These are phyloP conservation scores for Termitomyces sp. DNA, from an alignment of 768 basidiomycete species.

Conservation along the genomic window DNA sequence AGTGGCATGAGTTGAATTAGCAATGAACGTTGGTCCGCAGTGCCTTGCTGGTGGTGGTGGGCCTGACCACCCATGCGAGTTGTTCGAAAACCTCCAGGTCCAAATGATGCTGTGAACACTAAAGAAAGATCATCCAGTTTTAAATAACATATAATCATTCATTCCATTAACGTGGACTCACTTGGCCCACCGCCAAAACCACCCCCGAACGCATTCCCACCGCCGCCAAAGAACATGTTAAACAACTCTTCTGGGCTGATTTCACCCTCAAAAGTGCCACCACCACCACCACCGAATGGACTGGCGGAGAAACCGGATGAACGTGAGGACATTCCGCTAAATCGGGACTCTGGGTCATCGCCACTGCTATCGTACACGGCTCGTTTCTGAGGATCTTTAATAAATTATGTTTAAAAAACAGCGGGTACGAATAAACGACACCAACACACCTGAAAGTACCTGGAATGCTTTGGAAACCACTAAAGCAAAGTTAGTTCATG, in stretches of 20 bases:
- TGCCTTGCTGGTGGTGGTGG: constrained; percentile 25
- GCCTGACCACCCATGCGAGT: constrained; percentile 51
- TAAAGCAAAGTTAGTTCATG: constrained; percentile 26
- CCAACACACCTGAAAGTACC: constrained; percentile 68
- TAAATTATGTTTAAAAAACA: neutral
- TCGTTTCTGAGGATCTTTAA: constrained; percentile 80
- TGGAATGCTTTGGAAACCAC: constrained; percentile 99
- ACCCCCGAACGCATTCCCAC: constrained; percentile 46
- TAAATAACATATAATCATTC: neutral
- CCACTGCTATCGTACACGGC: constrained; percentile 82
- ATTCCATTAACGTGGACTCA: constrained; percentile 21
- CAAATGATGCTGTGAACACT: constrained; percentile 80
- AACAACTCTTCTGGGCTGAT: constrained; percentile 95
- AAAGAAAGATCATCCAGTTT: constrained; percentile 9
- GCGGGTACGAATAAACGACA: neutral
- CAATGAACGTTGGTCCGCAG: constrained; percentile 53
- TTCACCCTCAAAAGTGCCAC: constrained; percentile 66
- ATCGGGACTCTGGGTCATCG: constrained; percentile 85
- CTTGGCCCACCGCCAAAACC: constrained; percentile 57
- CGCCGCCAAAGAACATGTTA: constrained; percentile 97
- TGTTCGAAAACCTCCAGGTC: constrained; percentile 78
- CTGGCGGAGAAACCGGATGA: constrained; percentile 47
- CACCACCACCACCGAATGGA: constrained; percentile 46
- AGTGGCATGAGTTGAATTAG: constrained; percentile 82
- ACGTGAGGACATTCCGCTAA: constrained; percentile 60